These are phyloP conservation scores for Ogataea paraovalis DNA, from an alignment of 805 yeast species.

Conservation along the genomic window DNA sequence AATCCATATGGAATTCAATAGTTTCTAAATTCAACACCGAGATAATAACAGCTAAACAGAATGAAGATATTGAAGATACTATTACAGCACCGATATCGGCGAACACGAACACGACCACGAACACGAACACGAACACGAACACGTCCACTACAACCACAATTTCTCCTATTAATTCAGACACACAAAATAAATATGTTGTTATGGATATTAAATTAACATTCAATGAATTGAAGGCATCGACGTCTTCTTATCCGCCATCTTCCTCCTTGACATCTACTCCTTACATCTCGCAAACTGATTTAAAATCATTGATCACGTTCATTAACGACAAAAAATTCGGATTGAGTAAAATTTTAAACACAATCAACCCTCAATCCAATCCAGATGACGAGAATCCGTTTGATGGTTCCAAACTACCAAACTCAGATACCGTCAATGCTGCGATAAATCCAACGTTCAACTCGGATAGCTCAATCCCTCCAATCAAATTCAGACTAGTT, in stretches of 20 bases:
- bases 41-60: neutral
- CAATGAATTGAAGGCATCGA: constrained; percentile 54
- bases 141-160: constrained; percentile 11
- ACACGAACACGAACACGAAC: neutral
- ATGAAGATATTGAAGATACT: neutral
- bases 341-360: constrained; percentile 15
- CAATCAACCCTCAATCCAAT: neutral
- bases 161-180: constrained; percentile 13
- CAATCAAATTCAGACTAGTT: constrained; percentile 41
- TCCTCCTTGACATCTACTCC: constrained; percentile 50
- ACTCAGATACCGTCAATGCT: constrained; percentile 5
- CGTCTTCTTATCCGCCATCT: constrained; percentile 46
- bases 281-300: constrained; percentile 53
- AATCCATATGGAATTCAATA: constrained; percentile 11
- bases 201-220: constrained; percentile 65
- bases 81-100: neutral
- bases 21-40: constrained; percentile 2
- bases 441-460: constrained; percentile 9
- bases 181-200: constrained; percentile 51
- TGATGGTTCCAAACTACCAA: constrained; percentile 26
- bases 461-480: constrained; percentile 28
- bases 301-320: constrained; percentile 58
- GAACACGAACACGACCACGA: neutral
- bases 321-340: constrained; percentile 46
- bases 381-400: constrained; percentile 21